A percentile compares a stretch with the other conserved stretches of the same genome.
Evolutionary conservation across 352 stramenopile genomes (phyloP).

Genomic region (Phytophthora syringae): DNA sequence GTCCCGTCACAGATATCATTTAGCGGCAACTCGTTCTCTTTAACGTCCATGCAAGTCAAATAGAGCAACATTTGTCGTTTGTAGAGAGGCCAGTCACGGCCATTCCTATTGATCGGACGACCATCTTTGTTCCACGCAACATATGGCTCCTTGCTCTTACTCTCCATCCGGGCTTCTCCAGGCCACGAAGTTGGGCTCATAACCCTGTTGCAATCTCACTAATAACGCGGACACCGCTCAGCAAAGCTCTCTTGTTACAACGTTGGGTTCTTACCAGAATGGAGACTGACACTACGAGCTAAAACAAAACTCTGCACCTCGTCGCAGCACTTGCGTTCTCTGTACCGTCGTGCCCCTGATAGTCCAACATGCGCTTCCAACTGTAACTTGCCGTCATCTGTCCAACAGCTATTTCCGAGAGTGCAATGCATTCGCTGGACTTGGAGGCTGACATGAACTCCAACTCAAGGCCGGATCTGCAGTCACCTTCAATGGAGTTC

Average conservation of each 20-base stretch:
- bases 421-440: constrained; percentile 70
- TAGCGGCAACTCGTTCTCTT: background rate
- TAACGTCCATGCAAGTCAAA: background rate
- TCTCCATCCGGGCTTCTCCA: too few relatives aligned
- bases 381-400: background rate
- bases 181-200: too few relatives aligned
- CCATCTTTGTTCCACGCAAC: constrained; percentile 11
- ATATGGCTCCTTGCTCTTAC: background rate
- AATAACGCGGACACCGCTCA: too few relatives aligned
- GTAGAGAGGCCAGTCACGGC: constrained; percentile 2
- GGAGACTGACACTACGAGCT: background rate
- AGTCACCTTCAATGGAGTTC: constrained; percentile 68
- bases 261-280: too few relatives aligned
- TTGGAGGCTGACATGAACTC: constrained; percentile 78
- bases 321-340: background rate
- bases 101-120: constrained; percentile 2
- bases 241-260: too few relatives aligned
- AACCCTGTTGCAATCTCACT: too few relatives aligned
- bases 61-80: background rate
- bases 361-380: background rate
- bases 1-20: background rate
- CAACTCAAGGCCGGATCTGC: constrained; percentile 49
- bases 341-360: background rate
- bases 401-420: constrained; percentile 62
- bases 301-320: background rate